Base-by-base conservation (phyloP, 73 alveolate genomes). In the Paramecium biaurelia region DNA sequence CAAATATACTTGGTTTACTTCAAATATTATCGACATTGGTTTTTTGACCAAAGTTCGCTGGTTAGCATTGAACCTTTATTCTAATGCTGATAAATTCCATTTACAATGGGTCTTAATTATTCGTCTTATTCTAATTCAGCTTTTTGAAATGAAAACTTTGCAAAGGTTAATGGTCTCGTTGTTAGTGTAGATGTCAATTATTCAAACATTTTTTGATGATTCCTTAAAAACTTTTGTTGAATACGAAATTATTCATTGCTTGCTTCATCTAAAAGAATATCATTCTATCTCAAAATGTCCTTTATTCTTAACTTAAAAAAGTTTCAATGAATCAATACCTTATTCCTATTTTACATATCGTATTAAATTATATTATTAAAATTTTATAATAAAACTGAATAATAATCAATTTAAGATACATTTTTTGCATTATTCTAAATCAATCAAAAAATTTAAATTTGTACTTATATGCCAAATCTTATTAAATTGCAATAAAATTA, bases 51-150 rank as follows among this genome's bases (percentile, higher is more conserved):
- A 32, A 74, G 47, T 32, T 74, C 87, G 9, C 38, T 74, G 7
- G 87, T 30, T n/a, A 74, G 14, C 87, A 74, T 74, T 35, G 87
- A 74, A n/a, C 87, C 87, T 4, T 32, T 0, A n/a, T 15, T 74
- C 35, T 74, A 9, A 74, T 74, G 8, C 6, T 74, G 15, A 35
- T 74, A 74, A 14, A 74, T 74, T 74, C 87, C 87, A 35, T 24
- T 34, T 8, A 74, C 67, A 10, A 74, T 74, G 2, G 87, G 68
- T 18, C 58, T 32, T 74, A 74, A 43, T 18, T 74, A 74, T 10
- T 74, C 87, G 12, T 74, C 87, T 32, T 21, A 32, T 74, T 74
- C 87, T 6, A 74, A 23, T 72, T 72, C 87, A 0, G 68, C 37
- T 21, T 72, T 72, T 18, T 72, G 7, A 38, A 74, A 74, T 32